A percentile compares a stretch with the other conserved stretches of the same genome.
These are phyloP conservation scores for Mortierella sp. DNA, from an alignment of 371 early-diverging fungal species.

Conservation along the genomic window DNA sequence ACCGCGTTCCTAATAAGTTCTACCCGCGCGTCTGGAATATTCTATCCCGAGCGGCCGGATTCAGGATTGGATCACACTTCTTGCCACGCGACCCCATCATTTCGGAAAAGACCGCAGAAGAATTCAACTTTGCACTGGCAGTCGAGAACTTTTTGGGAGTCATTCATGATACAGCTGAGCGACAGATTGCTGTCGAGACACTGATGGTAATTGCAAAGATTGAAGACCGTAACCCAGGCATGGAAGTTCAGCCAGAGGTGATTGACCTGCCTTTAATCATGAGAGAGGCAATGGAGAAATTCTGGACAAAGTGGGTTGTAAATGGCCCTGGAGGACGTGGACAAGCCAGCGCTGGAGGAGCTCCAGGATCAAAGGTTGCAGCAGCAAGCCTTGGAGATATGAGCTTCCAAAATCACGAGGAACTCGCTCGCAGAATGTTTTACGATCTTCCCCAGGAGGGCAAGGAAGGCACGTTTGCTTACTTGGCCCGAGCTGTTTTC, in stretches of 20 bases:
- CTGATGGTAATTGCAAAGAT: conserved; percentile 77
- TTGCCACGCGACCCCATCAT: conserved; percentile 88
- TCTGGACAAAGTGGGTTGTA: conserved; percentile 79
- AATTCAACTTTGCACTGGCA: conserved; percentile 83
- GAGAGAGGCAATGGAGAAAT: conserved; percentile 75
- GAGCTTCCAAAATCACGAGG: conserved; percentile 72
- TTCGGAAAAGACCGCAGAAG: conserved; percentile 89
- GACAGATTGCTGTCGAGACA: conserved; percentile 84
- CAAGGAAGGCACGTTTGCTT: conserved; percentile 75
- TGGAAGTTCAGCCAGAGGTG: conserved; percentile 63
- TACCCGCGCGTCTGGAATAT: conserved; percentile 85
- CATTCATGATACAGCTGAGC: conserved; percentile 87
- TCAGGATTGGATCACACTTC: conserved; percentile 67
- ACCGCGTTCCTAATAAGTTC: conserved; percentile 84
- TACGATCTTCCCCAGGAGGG: conserved; percentile 85
- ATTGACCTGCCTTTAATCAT: conserved; percentile 75
- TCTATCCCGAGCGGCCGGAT: conserved; percentile 69
- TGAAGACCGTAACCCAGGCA: conserved; percentile 74
- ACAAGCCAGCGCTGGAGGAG: conserved; percentile 2
- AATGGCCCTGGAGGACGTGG: conserved; percentile 53
- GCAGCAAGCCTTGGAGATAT: conserved; percentile 25
- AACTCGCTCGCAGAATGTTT: conserved; percentile 78
- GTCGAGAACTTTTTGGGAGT: conserved; percentile 80
- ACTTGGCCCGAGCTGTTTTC: conserved; percentile 64
- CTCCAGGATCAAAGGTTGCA: neutral